Percentiles rank a stretch among this genome's conserved stretches.
Evolutionary conservation across 129 eudicot genomes (phyloP).

Genomic region (Saposhnikovia divaricata): DNA sequence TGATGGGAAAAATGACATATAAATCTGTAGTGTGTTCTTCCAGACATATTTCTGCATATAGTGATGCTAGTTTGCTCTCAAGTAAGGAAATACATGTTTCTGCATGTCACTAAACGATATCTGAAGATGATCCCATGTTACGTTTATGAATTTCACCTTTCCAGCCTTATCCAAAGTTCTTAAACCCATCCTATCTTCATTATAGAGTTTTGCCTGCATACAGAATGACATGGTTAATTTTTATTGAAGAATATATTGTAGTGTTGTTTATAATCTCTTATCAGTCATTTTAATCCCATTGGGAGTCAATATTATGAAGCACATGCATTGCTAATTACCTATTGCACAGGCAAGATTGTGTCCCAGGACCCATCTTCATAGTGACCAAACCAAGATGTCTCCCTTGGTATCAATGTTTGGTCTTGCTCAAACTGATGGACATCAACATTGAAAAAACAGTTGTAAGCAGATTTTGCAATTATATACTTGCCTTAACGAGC

Average conservation of each 20-base stretch:
- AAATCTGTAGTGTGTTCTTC: too few species aligned
- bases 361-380: constrained; percentile 66
- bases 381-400: constrained; percentile 79
- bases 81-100: too few species aligned
- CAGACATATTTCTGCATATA: too few species aligned
- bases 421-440: constrained; percentile 57
- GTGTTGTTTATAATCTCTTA: neutral
- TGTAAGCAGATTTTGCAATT: neutral
- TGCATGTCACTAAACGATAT: constrained; percentile 57
- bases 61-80: too few species aligned
- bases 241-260: neutral
- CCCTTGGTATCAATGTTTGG: constrained; percentile 57
- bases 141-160: constrained; percentile 63
- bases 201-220: constrained; percentile 69
- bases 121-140: constrained; percentile 59
- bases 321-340: constrained; percentile 27
- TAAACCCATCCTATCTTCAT: constrained; percentile 88
- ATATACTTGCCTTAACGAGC: constrained; percentile 63
- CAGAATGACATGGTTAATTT: neutral
- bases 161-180: constrained; percentile 72
- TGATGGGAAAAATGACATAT: too few species aligned
- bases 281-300: neutral
- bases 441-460: neutral
- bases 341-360: constrained; percentile 53
- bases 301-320: neutral